Conservation (phyloP, 176 grass and related monocot genomes). For the Ensete glaucum region DNA sequence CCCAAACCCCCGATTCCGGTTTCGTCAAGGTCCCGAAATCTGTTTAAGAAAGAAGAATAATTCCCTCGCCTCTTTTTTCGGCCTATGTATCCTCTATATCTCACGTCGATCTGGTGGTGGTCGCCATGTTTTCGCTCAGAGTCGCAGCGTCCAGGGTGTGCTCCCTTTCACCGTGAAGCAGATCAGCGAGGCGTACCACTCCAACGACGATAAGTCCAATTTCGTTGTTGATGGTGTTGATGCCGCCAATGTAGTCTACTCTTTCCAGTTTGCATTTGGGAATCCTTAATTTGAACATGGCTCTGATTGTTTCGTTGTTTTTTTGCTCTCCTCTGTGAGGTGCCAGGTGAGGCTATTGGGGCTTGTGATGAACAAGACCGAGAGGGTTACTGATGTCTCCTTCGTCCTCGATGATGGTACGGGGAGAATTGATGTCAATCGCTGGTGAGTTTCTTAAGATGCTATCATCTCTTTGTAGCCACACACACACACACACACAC, state of each 20-base stretch:
- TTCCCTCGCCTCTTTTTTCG: constrained; percentile 6
- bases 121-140: constrained; percentile 18
- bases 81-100: not conserved
- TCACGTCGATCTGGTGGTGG: not conserved
- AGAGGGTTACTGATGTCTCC: constrained; percentile 59
- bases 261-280: not conserved
- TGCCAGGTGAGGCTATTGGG: constrained; percentile 80
- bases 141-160: constrained; percentile 35
- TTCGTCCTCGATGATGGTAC: constrained; percentile 88
- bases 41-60: not conserved
- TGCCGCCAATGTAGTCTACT: constrained; percentile 52
- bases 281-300: not conserved
- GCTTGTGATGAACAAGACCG: constrained; percentile 51
- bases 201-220: constrained; percentile 65
- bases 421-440: constrained; percentile 55
- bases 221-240: constrained; percentile 60
- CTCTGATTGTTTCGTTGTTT: not conserved
- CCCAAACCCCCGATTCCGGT: constrained; percentile 37
- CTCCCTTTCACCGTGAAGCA: constrained; percentile 87
- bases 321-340: constrained; percentile 6
- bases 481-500: too few species aligned
- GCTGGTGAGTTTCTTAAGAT: constrained; percentile 38
- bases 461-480: not conserved
- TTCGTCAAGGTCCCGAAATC: constrained; percentile 44
- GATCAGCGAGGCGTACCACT: constrained; percentile 61